Base-by-base conservation (phyloP, 75 land plant species). In the Selaginella tamariscina region DNA sequence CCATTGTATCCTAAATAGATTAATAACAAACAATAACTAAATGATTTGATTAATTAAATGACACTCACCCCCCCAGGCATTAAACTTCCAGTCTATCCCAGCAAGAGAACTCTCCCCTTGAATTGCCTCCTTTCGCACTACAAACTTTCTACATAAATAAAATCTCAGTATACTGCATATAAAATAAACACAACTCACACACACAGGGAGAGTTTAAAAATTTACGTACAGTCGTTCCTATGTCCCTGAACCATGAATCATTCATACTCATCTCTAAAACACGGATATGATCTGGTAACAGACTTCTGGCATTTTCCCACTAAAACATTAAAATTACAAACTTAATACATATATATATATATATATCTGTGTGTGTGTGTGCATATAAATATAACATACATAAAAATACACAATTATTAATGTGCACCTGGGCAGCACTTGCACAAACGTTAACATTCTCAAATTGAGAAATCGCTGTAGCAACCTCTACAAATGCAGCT, bases 241-340 rank as follows among this genome's bases (percentile, higher is more conserved):
- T 78, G 62, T 93, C 98, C 60, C 98, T 82, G 73, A 93, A 86
- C 98, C 98, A 93, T 24, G 98, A 68, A 82, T 93, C 98, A 80
- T 89, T 85, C 86, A 83, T 84, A 70, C 96, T 86, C 96, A 89
- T 89, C 76, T 89, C 96, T 65, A 93, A 32, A 30, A 93, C 83
- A 68, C 96, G 73, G 18, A 93, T 75, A 31, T 73, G 65, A 21
- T 57, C 29, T n/a, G 86, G 84, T 64, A 89, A 63, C 77, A 68
- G 78, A 56, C 71, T 71, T 13, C 87, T 82, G 30, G 89, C 98
- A 78, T 83, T 89, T 18, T 68, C 72, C 88, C 90, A 93, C 97
- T 84, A 66, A 30, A 62, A 33, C n/a, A n/a, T n/a, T n/a, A n/a
- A n/a, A n/a, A n/a, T n/a, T n/a, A n/a, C n/a, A n/a, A n/a, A n/a